phyloP scores from a whole-genome alignment of 2,329 filamentous ascomycete species.

The Verticillium isaacii region DNA sequence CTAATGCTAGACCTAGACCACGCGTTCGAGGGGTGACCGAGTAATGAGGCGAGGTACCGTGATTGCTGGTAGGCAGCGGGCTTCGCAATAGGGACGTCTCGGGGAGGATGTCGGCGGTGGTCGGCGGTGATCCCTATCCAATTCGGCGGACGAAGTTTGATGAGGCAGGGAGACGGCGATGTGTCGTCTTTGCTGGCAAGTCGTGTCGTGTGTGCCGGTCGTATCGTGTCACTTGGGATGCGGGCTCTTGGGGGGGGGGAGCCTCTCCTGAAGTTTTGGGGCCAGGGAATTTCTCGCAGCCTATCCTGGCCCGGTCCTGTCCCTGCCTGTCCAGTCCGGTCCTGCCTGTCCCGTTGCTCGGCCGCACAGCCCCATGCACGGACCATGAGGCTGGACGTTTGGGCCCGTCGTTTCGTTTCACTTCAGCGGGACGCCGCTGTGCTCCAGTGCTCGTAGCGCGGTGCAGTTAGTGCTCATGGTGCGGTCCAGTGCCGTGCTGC shows the following conservation, averaged over 20 bases:
- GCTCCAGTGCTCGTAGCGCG: too few species aligned
- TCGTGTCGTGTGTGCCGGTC: slow-evolving; percentile 3
- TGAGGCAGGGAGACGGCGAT: not conserved
- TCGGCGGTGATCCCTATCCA: not conserved
- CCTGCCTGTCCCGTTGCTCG: not conserved
- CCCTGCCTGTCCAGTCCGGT: not conserved
- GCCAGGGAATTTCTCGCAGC: slow-evolving; percentile 4
- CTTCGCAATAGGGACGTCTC: not conserved
- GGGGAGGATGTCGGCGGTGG: not conserved
- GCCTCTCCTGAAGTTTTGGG: slow-evolving; percentile 3
- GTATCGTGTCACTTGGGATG: not conserved
- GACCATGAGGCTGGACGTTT: not conserved
- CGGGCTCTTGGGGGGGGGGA: not conserved
- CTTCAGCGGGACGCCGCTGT: not conserved
- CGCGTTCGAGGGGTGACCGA: not conserved
- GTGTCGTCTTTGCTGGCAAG: not conserved
- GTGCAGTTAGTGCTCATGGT: not conserved
- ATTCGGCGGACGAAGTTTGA: not conserved
- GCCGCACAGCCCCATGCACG: slow-evolving; percentile 1
- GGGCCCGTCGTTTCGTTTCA: not conserved
- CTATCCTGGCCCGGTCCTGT: not conserved
- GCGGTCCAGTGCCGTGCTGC: too few species aligned
- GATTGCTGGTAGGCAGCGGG: not conserved
- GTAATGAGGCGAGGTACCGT: not conserved
- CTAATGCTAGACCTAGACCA: not conserved